Evolutionary conservation across 805 yeast species (phyloP), one percentile per base, ranked within the genome.

Genomic region (Ogataea wickerhamii): DNA sequence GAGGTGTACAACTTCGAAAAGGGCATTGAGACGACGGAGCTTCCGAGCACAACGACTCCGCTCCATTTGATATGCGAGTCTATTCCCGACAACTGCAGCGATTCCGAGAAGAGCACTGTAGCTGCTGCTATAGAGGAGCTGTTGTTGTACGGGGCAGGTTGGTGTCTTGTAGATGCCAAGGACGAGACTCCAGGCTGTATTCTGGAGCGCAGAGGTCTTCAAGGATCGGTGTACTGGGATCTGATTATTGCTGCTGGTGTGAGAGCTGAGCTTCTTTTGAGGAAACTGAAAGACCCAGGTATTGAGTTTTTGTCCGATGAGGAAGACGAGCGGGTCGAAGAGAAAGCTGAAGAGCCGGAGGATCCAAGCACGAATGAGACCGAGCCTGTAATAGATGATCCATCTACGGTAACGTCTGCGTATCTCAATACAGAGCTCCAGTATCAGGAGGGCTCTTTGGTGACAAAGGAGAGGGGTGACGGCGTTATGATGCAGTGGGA

Each of bases 401-500:
- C 88, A 2, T 81, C 91, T 1, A 74, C 71, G 35, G 70, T 78
- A 42, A 88, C 83, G 44, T 58, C 67, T 2, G 71, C 83, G 0
- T 89, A 80, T 52, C 67, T 89, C 29, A 63, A 71, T 10, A 75
- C 89, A 4, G 70, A 80, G 52, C 65, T 89, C 18, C 79, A 77
- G 48, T 89, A 86, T 56, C 71, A 67, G 28, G 82, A 80, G 42
- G 74, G 70, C 36, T 80, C 93, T 0, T 67, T 89, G 18, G 66
- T 87, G 18, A 91, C 97, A 1, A 70, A 76, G 43, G 81, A 77
- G 18, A 67, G 81, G 36, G 69, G 74, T 32, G 97, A 89, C 53
- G 98, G 96, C 13, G 97, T 89, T 2, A 89, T 89, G 98, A 89
- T 89, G 98, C 83, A 82, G 50, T 89, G 98, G 98, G 98, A 89